These are phyloP conservation scores for Vachellia collinsii DNA, from an alignment of 306 rosid genomes.

Conservation along the genomic window DNA sequence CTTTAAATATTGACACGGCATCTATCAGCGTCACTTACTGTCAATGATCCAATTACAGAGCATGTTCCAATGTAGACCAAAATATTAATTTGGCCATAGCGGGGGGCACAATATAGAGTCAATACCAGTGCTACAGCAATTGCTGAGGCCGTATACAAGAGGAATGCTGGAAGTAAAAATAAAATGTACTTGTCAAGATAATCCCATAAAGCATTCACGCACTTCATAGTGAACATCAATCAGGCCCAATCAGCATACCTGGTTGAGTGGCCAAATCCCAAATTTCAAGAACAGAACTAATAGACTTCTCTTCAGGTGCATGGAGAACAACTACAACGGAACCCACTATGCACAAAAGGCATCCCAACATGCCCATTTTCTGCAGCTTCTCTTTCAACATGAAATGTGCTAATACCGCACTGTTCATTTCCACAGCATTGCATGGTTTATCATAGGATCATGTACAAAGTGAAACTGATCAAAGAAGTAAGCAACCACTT, in stretches of 20 bases:
- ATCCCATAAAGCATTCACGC: not conserved
- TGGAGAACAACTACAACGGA: conserved; percentile 80
- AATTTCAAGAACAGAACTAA: conserved; percentile 68
- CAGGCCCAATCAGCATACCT: conserved; percentile 46
- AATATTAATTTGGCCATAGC: conserved; percentile 80
- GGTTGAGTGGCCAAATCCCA: conserved; percentile 87
- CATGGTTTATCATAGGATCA: not conserved
- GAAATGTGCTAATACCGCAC: conserved; percentile 89
- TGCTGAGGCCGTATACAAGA: conserved; percentile 72
- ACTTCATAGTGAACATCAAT: not conserved
- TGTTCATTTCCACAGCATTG: conserved; percentile 40
- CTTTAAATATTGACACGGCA: conserved; percentile 13
- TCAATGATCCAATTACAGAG: conserved; percentile 81
- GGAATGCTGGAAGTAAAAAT: conserved; percentile 64
- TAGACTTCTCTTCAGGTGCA: conserved; percentile 65
- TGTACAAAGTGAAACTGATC: not conserved
- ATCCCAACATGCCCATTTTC: conserved; percentile 90
- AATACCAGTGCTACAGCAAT: conserved; percentile 64
- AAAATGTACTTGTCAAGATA: conserved; percentile 33
- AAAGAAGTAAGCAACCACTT: not conserved
- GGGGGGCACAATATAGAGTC: conserved; percentile 71
- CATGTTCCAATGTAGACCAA: conserved; percentile 75
- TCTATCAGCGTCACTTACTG: conserved; percentile 51
- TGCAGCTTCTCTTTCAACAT: conserved; percentile 79
- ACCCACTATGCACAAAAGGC: conserved; percentile 83